Evolutionary conservation across 352 stramenopile genomes (phyloP).

Genomic region (Thraustochytrium sp.): DNA sequence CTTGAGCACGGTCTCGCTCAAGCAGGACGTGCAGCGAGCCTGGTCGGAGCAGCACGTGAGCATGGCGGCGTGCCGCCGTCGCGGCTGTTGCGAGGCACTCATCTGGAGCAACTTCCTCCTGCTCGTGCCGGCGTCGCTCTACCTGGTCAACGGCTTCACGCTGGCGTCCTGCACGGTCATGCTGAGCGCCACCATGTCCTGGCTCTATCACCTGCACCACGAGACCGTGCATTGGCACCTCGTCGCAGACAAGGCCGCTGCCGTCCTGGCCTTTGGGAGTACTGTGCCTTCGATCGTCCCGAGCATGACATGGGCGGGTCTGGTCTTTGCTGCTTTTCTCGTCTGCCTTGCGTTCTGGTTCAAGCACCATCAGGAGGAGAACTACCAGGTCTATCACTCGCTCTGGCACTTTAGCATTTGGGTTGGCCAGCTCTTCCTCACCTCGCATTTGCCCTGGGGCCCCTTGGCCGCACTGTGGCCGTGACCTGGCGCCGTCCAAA

Average conservation of each 20-base stretch:
- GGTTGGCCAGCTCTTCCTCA: constrained; percentile 33
- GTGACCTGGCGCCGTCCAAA: too few relatives aligned
- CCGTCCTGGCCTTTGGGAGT: neutral
- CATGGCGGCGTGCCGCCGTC: neutral
- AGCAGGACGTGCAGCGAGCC: neutral
- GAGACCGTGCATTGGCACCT: constrained; percentile 29
- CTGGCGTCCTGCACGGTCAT: neutral
- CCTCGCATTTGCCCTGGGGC: too few relatives aligned
- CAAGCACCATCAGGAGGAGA: neutral
- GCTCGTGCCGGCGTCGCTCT: neutral
- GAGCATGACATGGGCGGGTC: neutral
- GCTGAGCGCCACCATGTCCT: neutral
- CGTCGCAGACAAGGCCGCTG: neutral
- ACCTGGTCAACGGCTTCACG: neutral
- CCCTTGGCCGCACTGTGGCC: too few relatives aligned
- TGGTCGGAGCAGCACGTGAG: neutral
- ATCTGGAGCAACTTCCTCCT: constrained; percentile 29
- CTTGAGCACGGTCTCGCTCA: neutral
- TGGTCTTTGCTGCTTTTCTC: neutral
- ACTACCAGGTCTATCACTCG: constrained; percentile 30
- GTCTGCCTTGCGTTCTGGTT: constrained; percentile 23
- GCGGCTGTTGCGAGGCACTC: neutral
- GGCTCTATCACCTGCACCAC: constrained; percentile 16
- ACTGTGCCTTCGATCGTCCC: neutral
- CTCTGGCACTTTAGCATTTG: constrained; percentile 22